These are phyloP conservation scores for Macrolepiota fuliginosa DNA, from an alignment of 768 basidiomycete genomes.

Conservation along the genomic window DNA sequence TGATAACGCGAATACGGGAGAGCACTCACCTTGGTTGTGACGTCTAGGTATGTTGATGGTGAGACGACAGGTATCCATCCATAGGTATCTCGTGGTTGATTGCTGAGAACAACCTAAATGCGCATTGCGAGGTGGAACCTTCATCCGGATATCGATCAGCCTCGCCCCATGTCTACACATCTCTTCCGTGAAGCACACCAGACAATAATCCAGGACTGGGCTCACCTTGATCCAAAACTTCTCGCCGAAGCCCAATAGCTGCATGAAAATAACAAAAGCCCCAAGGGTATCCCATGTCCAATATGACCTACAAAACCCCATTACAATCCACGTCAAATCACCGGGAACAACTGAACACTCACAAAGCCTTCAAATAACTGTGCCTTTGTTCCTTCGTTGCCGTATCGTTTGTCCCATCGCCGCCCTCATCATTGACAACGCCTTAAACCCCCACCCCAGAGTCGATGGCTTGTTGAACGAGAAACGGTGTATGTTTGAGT, in stretches of 20 bases:
- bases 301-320: too few relatives aligned
- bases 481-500: too few relatives aligned
- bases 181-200: neutral
- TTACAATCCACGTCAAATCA: too few relatives aligned
- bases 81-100: constrained; percentile 41
- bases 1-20: too few relatives aligned
- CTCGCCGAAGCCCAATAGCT: too few relatives aligned
- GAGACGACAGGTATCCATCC: constrained; percentile 24
- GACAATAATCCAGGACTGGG: too few relatives aligned
- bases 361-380: too few relatives aligned
- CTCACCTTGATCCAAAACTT: constrained; percentile 18
- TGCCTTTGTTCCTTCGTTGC: constrained; percentile 4
- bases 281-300: constrained; percentile 59
- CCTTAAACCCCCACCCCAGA: constrained; percentile 39
- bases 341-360: too few relatives aligned
- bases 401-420: constrained; percentile 14
- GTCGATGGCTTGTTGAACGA: constrained; percentile 45
- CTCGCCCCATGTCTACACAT: constrained; percentile 61
- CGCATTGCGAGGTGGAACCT: constrained; percentile 12
- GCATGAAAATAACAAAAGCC: constrained; percentile 45
- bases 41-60: constrained; percentile 45
- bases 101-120: constrained; percentile 34
- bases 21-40: constrained; percentile 65
- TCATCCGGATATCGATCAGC: constrained; percentile 38
- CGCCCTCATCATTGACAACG: constrained; percentile 15